Evolutionary conservation across 371 early-diverging fungal species (phyloP), one percentile per base, ranked within the genome.

Genomic region (Mortierella sp.): DNA sequence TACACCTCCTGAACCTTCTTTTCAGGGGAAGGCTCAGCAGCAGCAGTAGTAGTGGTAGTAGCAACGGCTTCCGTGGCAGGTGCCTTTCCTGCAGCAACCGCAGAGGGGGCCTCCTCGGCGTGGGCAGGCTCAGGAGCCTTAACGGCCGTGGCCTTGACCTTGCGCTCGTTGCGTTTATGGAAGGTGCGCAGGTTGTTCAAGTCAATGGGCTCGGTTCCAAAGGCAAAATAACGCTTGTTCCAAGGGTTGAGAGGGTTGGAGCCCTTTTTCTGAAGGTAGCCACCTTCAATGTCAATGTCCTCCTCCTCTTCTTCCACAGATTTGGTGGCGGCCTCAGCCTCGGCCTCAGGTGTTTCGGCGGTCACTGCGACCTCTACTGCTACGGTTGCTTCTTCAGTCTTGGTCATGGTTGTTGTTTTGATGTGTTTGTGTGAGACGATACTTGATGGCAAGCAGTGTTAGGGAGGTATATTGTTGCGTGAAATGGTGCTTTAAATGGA

Each of bases 151-250:
- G 49, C 53, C 49, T 79, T 80, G 58, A 72, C 60, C 21, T 70
- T 66, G 14, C 65, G 67, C 32, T 72, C 79, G 58, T 81, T 80
- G 26, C 82, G 79, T 58, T 79, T 81, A 56, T 80, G 80, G 15
- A 84, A 70, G 6, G 72, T 54, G 47, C 73, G 70, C 50, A 84
- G 78, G 34, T 68, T 60, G 49, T 46, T 59, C 14, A 84, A 64
- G 32, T 64, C 55, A 42, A 72, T 65, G 21, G 79, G 72, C 28
- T 65, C 72, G 46, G 52, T 58, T 31, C 78, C 70, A 54, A 82
- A 72, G 42, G 70, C 60, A 58, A 82, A 80, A 64, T 66, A 79
- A 26, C 82, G 76, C 70, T 82, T 82, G 60, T 82, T 75, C 82
- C 82, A 82, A 8, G 80, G 65, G 58, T 79, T 69, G 34, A 82